Conservation (phyloP, 441 rosid genomes). For the Populus hybrid region DNA sequence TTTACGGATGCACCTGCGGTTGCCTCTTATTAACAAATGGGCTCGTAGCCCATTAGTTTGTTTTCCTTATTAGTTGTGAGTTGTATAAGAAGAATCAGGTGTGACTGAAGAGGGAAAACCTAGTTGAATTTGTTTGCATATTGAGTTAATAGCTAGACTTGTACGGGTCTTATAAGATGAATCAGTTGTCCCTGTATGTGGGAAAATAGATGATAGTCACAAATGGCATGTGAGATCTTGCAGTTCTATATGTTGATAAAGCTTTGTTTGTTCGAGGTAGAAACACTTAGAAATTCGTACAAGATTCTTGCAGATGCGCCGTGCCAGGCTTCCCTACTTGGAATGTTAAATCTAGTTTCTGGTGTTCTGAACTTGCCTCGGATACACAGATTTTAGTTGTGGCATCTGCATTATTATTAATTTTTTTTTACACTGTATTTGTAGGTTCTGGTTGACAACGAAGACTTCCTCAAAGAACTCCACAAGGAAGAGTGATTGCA, state of each 20-base stretch:
- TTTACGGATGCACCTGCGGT: too few relatives aligned
- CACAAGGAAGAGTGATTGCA: constrained; percentile 21
- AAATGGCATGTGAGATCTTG: not conserved
- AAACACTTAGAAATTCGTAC: not conserved
- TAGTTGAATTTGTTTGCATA: not conserved
- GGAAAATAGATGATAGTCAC: not conserved
- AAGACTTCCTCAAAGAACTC: constrained; percentile 90
- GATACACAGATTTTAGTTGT: not conserved
- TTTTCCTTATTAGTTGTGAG: not conserved
- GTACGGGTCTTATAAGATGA: not conserved
- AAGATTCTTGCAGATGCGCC: too few relatives aligned
- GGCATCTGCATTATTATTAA: not conserved
- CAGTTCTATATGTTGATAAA: not conserved
- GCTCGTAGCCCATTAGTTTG: not conserved
- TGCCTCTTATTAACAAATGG: too few relatives aligned
- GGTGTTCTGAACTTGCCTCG: not conserved
- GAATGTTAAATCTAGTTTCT: not conserved
- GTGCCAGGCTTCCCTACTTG: not conserved
- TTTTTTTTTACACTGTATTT: constrained; percentile 12
- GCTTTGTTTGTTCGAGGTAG: not conserved
- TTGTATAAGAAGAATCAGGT: not conserved
- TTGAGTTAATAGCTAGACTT: not conserved
- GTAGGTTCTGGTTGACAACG: constrained; percentile 89
- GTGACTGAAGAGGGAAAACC: not conserved
- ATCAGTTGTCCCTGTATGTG: not conserved